Evolutionary conservation across 2,329 filamentous ascomycete species (phyloP), one percentile per base, ranked within the genome.

Genomic region (Grosmannia penicillata): DNA sequence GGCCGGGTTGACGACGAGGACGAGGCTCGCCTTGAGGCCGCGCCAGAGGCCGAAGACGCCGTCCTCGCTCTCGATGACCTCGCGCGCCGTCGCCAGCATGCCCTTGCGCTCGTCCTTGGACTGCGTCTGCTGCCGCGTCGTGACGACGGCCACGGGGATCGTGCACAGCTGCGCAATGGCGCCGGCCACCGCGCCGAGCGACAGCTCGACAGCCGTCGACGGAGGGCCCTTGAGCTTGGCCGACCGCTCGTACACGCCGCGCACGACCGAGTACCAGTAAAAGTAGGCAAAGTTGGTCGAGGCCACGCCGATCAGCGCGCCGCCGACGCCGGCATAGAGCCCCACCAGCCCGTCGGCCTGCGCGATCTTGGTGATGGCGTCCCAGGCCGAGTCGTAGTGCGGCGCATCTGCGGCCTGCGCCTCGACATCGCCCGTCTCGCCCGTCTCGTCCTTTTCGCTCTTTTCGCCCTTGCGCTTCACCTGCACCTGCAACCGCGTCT

Each of bases 271-370:
- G 58, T 96, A 96, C 87, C 89, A 96, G 65, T 98, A 98, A 58
- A 98, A 98, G 63, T 98, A 98, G 51, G 91, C 91, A 56, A 98
- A 98, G 60, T 98, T 98, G 37, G 89, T 96, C 21, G 87, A 95
- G 2, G 86, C 89, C 26, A 98, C 91, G 38, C 91, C 91, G 37
- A 96, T 63, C 15, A 98, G 66, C 5, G 87, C 77, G 36, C 89
- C 87, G 43, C 75, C 70, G 56, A 98, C 87, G 43, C 91, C 91
- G 37, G 82, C 76, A 53, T 98, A 98, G 8, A 98, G 72, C 7
- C 91, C 91, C 33, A 65, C 52, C 8, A 91, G 40, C 24, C 91
- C 91, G 49, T 98, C 91, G 38, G 74, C 76, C 40, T 77, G 72
- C 26, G 82, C 60, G 47, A 98, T 96, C 54, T 85, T 87, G 43